Evolutionary conservation across 2,329 filamentous ascomycete species (phyloP), one percentile per base, ranked within the genome.

Genomic region (Trichoderma simmonsii): DNA sequence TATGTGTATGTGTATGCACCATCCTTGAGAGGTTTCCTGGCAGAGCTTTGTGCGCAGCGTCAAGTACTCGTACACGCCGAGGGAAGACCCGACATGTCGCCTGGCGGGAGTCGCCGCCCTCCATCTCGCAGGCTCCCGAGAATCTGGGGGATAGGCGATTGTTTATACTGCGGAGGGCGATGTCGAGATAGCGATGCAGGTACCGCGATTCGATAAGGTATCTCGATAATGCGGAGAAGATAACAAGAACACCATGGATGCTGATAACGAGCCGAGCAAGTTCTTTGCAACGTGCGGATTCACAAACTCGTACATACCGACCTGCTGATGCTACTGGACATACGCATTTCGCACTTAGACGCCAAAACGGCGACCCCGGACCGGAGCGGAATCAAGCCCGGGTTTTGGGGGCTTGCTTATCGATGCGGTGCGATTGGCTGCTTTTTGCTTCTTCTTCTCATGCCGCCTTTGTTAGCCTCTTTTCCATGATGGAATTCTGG

Each of bases 51-150:
- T 15, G 24, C 34, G 57, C 28, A 60, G 57, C 28, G 21, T 12
- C 30, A 7, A 12, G 0, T 15, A 57, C 43, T 11, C 43, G 21
- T 26, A 57, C 43, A n/a, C 43, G 21, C 1, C 8, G 9, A 60
- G 57, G 28, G n/a, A 54, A 18, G 21, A n/a, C 1, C 6, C 66
- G 32, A 21, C 26, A 11, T 32, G 15, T 30, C 5, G 36, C 12
- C 26, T 18, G 54, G 21, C 67, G 68, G 68, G 68, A 64, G 48
- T 71, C 68, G 68, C 68, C 68, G 68, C 30, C 18, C 24, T 64
- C 68, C 68, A 71, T 64, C 60, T 64, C 68, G 60, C 60, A 56
- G 59, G 68, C 36, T 71, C 24, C 68, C 68, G 68, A 57, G 34
- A 24, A 63, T 26, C 43, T 71, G 59, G 59, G 43, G 43, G 48